Base-by-base conservation (phyloP, 2,329 filamentous ascomycete species). In the Nemania sp. region DNA sequence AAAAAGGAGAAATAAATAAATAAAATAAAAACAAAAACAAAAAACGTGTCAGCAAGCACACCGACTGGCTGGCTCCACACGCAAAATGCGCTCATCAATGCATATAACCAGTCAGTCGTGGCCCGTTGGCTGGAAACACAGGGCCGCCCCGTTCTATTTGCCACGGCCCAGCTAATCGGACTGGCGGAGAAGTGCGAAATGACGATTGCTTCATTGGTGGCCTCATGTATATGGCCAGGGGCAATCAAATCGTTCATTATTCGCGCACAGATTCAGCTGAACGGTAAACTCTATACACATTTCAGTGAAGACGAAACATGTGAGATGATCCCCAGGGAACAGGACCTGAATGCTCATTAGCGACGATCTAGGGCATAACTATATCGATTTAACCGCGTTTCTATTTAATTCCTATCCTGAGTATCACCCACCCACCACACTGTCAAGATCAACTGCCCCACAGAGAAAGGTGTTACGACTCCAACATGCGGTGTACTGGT, bases 371-470 rank as follows among this genome's bases (percentile, higher is more conserved):
- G 21, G 9, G 4, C 20, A 47, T 37, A 17, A 11, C 42, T 46
- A 9, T 25, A 37, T 63, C 17, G 52, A 48, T 58, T 47, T 18
- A 42, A 47, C 39, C 37, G 49, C 43, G 48, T 53, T 45, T 58
- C 35, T 61, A 45, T 21, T 35, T 53, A 42, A 29, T 51, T 29
- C 53, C 46, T 61, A 55, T 58, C 51, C 58, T 32, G 17, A 13
- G 25, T 32, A 25, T 46, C 10, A 54, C 25, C 34, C 68, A 72
- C 57, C 68, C 68, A n/a, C n/a, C n/a, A n/a, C n/a, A n/a, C n/a
- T n/a, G n/a, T n/a, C n/a, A n/a, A n/a, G n/a, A n/a, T n/a, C n/a
- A n/a, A n/a, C n/a, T n/a, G n/a, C n/a, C n/a, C n/a, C n/a, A n/a
- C n/a, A 61, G 29, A 9, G 13, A 5, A 25, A 52, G 43, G 17